These are phyloP conservation scores for Penicillium macrosclerotiorum DNA, from an alignment of 495 filamentous ascomycete species.

Conservation along the genomic window DNA sequence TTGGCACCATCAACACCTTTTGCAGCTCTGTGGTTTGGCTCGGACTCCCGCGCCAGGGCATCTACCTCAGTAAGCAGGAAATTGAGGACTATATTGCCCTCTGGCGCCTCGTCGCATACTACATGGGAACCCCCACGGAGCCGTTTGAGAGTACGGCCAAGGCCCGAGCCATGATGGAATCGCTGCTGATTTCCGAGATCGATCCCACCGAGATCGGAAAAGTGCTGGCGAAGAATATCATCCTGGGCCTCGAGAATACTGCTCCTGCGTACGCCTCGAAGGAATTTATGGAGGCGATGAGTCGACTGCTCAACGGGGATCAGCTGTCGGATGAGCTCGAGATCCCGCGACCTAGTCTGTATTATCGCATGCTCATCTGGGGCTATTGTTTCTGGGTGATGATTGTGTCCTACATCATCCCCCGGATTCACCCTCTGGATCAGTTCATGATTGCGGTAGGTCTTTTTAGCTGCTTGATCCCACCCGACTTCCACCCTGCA, in stretches of 20 bases:
- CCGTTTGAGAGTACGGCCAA: slow-evolving; percentile 51
- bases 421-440: slow-evolving; percentile 58
- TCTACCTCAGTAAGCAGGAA: slow-evolving; percentile 62
- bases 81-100: slow-evolving; percentile 68
- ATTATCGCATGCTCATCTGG: slow-evolving; percentile 59
- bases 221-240: slow-evolving; percentile 71
- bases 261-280: slow-evolving; percentile 61
- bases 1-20: slow-evolving; percentile 69
- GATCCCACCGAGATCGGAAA: slow-evolving; percentile 58
- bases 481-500: background rate
- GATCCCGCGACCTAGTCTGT: slow-evolving; percentile 52
- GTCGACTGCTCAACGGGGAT: slow-evolving; percentile 67
- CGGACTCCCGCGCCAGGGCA: slow-evolving; percentile 68
- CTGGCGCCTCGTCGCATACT: slow-evolving; percentile 71
- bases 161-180: slow-evolving; percentile 64
- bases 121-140: slow-evolving; percentile 66
- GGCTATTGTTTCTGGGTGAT: slow-evolving; percentile 69
- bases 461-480: background rate
- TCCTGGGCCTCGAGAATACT: slow-evolving; percentile 58
- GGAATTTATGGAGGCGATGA: slow-evolving; percentile 63
- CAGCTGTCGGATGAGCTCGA: slow-evolving; percentile 58
- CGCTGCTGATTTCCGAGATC: slow-evolving; percentile 59
- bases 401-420: slow-evolving; percentile 50
- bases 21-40: slow-evolving; percentile 65
- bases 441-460: slow-evolving; percentile 51